Evolutionary conservation across 768 basidiomycete species (phyloP).

Genomic region (Podaxis pistillaris): DNA sequence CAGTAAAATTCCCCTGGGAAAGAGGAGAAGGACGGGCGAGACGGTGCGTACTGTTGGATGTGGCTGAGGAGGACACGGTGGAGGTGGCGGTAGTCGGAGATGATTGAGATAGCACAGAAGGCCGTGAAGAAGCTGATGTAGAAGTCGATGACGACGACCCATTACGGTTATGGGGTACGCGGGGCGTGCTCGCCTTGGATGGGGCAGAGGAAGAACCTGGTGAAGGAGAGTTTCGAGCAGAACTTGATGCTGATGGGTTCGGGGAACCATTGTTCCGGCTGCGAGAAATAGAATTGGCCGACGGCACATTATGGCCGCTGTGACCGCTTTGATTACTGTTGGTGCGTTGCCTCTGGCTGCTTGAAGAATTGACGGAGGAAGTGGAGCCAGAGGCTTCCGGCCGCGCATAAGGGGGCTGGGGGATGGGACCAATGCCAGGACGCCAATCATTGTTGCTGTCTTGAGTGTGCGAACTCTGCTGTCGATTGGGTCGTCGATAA

Average conservation of each 20-base stretch:
- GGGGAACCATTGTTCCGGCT: slow-evolving; percentile 34
- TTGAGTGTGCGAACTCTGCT: slow-evolving; percentile 32
- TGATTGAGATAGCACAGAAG: slow-evolving; percentile 24
- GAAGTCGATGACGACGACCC: slow-evolving; percentile 46
- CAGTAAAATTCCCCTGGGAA: slow-evolving; percentile 62
- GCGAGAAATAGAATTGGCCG: slow-evolving; percentile 33
- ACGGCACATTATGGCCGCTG: slow-evolving; percentile 37
- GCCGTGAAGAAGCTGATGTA: slow-evolving; percentile 33
- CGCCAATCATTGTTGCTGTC: slow-evolving; percentile 46
- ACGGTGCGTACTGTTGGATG: slow-evolving; percentile 34
- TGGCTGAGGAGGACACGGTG: slow-evolving; percentile 31
- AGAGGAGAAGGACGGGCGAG: slow-evolving; percentile 63
- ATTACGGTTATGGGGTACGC: slow-evolving; percentile 41
- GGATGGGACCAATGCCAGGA: slow-evolving; percentile 34
- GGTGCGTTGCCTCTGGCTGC: slow-evolving; percentile 61
- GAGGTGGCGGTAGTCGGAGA: slow-evolving; percentile 32
- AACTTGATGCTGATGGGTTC: slow-evolving; percentile 23
- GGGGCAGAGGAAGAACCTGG: slow-evolving; percentile 23
- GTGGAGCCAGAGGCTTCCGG: slow-evolving; percentile 78
- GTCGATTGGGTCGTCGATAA: slow-evolving; percentile 69
- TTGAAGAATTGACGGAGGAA: slow-evolving; percentile 72
- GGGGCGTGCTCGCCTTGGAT: slow-evolving; percentile 26
- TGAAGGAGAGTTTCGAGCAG: slow-evolving; percentile 28
- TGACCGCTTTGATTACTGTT: slow-evolving; percentile 68
- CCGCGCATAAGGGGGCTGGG: slow-evolving; percentile 78